Percentiles rank a stretch among this genome's conserved stretches.
phyloP scores from a whole-genome alignment of 129 eudicot species.

The Daucus carota region DNA sequence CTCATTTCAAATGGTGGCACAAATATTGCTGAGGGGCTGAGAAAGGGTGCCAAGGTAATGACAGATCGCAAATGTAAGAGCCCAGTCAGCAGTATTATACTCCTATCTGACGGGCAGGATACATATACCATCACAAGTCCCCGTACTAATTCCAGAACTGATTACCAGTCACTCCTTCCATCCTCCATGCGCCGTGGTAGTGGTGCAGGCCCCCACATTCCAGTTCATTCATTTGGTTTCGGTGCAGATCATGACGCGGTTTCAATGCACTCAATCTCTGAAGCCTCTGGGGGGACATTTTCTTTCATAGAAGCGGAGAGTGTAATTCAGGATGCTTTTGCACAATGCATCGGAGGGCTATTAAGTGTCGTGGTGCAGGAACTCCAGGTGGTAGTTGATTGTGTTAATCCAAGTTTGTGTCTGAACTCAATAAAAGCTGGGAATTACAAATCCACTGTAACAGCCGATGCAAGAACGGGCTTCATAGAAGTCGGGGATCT shows the following conservation, averaged over 20 bases:
- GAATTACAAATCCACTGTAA: constrained; percentile 37
- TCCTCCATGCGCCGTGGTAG: constrained; percentile 38
- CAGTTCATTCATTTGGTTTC: constrained; percentile 85
- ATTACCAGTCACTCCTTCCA: constrained; percentile 44
- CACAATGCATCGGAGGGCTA: constrained; percentile 94
- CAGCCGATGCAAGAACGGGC: constrained; percentile 33
- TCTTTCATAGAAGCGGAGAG: constrained; percentile 74
- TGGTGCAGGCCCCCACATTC: constrained; percentile 31
- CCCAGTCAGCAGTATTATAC: constrained; percentile 65
- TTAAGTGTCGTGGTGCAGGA: constrained; percentile 82
- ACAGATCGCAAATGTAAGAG: constrained; percentile 58
- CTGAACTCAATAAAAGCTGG: constrained; percentile 64
- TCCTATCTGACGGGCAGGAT: constrained; percentile 93
- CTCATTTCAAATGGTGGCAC: constrained; percentile 75
- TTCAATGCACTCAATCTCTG: constrained; percentile 77
- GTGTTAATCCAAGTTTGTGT: constrained; percentile 38
- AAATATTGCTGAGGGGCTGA: constrained; percentile 69
- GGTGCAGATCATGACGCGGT: constrained; percentile 87
- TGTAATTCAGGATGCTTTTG: constrained; percentile 92
- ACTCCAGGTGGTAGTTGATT: constrained; percentile 52
- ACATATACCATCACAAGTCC: constrained; percentile 50
- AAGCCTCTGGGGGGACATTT: constrained; percentile 81
- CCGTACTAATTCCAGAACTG: constrained; percentile 14
- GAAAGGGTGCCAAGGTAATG: constrained; percentile 68
- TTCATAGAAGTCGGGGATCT: constrained; percentile 66